Evolutionary conservation across 2,329 filamentous ascomycete species (phyloP).

Genomic region (Calonectria crousiana): DNA sequence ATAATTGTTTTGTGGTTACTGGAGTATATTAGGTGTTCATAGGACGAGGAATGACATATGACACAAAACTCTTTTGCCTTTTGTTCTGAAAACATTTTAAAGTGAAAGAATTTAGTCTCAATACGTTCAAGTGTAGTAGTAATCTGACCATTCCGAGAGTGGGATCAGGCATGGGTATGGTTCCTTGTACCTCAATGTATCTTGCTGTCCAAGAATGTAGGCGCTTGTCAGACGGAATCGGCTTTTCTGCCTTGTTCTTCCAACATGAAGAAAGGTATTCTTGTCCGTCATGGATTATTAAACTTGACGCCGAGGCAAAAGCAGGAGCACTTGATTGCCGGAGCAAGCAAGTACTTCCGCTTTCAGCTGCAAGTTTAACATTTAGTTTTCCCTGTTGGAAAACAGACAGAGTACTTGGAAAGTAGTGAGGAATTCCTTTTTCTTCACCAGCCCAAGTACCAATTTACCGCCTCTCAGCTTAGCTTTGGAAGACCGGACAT

Average conservation of each 20-base stretch:
- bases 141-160: too few species aligned
- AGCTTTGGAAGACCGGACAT: too few species aligned
- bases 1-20: conserved; percentile 22
- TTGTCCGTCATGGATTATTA: not conserved
- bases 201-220: not conserved
- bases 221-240: not conserved
- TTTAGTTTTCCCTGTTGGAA: too few species aligned
- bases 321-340: too few species aligned
- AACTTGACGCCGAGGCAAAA: too few species aligned
- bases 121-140: too few species aligned
- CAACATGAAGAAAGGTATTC: not conserved
- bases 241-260: not conserved
- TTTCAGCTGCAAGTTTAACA: too few species aligned
- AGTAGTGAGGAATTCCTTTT: too few species aligned
- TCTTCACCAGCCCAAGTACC: too few species aligned
- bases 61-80: conserved; percentile 16
- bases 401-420: too few species aligned
- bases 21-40: conserved; percentile 39
- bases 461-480: too few species aligned
- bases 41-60: conserved; percentile 44
- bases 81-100: not conserved
- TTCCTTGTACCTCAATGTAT: not conserved
- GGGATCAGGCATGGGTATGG: not conserved
- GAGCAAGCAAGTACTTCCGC: too few species aligned
- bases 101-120: not conserved